Base-by-base conservation (phyloP, 495 filamentous ascomycete genomes). In the Penicillium herquei region DNA sequence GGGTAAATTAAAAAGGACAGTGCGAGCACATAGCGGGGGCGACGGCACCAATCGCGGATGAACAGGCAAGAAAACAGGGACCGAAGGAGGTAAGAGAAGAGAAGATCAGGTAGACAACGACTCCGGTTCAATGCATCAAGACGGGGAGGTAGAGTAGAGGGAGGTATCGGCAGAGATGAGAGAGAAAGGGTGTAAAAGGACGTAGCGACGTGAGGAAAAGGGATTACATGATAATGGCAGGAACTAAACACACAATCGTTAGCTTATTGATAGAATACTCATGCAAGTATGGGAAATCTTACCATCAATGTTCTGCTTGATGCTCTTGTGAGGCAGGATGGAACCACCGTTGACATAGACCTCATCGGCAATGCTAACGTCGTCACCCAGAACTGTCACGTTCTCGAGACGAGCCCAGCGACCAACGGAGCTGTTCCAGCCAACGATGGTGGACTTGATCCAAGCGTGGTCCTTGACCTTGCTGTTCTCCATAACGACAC, bases 381-480 rank as follows among this genome's bases (percentile, higher is more conserved):
- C 94, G 73, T 99, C 95, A 60, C 94, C 94, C 41, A 99, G 83
- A 47, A 99, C 94, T 2, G 88, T 91, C 26, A 99, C 94, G 66
- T 98, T 98, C 81, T 99, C 94, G 65, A 99, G 77, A 57, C 94
- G 87, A 53, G 94, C 93, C 94, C 94, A 99, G 63, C 86, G 86
- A 57, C 94, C 94, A 35, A 99, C 90, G 34, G 86, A 87, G 80
- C 90, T 96, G 79, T 98, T 98, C 94, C 94, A 99, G 61, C 94
- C 94, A 11, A 99, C 93, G 69, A 99, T 99, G 62, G 94, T 96
- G 64, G 89, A 93, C 84, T 99, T 99, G 70, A 99, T 84, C 94
- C 94, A 99, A 10, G 94, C 94, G 72, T 99, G 94, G 71, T 99
- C 94, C 83, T 97, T 98, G 68, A 96, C 89, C 78, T 92, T 97